These are phyloP conservation scores for Phaeomoniella chlamydospora DNA, from an alignment of 2,329 filamentous ascomycete genomes.

Conservation along the genomic window DNA sequence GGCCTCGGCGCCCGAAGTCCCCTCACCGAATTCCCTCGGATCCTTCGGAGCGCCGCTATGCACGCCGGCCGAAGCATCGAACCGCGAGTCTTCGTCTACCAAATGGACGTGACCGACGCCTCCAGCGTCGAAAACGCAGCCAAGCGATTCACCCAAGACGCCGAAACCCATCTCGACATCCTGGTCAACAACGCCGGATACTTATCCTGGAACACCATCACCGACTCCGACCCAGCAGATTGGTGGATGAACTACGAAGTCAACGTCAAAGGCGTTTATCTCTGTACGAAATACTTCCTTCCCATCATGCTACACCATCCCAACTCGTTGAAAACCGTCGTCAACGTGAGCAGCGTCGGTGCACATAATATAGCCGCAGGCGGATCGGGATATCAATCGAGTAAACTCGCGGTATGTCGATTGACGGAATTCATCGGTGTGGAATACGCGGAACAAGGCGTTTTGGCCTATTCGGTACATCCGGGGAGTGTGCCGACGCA, in stretches of 20 bases:
- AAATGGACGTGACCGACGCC: slow-evolving; percentile 25
- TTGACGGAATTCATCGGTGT: slow-evolving; percentile 28
- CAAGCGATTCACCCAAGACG: slow-evolving; percentile 13
- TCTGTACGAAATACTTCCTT: slow-evolving; percentile 9
- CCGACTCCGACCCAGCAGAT: slow-evolving; percentile 16
- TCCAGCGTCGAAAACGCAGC: slow-evolving; percentile 19
- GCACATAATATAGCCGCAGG: slow-evolving; percentile 17
- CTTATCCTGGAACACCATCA: slow-evolving; percentile 9
- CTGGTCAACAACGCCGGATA: slow-evolving; percentile 33
- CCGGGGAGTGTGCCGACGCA: slow-evolving; percentile 7
- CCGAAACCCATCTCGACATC: slow-evolving; percentile 22
- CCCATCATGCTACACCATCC: slow-evolving; percentile 15
- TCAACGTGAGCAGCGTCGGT: slow-evolving; percentile 26
- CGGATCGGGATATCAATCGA: slow-evolving; percentile 30
- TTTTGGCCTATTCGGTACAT: slow-evolving; percentile 7
- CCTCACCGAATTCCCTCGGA: slow-evolving; percentile 19
- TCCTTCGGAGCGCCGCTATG: slow-evolving; percentile 20
- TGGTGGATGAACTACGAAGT: slow-evolving; percentile 30
- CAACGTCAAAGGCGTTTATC: slow-evolving; percentile 28
- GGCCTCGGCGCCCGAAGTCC: slow-evolving; percentile 36
- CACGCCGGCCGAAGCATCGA: slow-evolving; percentile 14
- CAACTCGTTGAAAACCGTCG: slow-evolving; percentile 8
- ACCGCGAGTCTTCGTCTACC: slow-evolving; percentile 27
- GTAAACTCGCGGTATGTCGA: slow-evolving; percentile 29
- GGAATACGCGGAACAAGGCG: slow-evolving; percentile 26